Percentiles rank a stretch among this genome's conserved stretches.
Conservation (phyloP, 345 rosid genomes). For the Ceriops zippeliana region DNA sequence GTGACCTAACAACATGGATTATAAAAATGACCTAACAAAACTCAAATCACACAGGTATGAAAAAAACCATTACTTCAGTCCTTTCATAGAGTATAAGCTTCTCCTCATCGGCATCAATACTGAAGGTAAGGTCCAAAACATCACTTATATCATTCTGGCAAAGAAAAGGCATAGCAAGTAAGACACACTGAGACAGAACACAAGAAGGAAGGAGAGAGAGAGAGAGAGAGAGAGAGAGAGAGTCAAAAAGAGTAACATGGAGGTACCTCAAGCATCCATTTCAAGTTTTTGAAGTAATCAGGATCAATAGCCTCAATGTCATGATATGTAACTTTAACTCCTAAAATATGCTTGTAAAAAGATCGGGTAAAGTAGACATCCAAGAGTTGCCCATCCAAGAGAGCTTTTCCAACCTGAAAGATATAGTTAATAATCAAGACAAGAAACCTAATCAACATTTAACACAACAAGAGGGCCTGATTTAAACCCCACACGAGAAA, state of each 20-base stretch:
- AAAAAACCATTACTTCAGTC: slow-evolving; percentile 48
- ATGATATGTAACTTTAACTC: slow-evolving; percentile 85
- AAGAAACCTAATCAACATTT: background rate
- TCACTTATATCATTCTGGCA: slow-evolving; percentile 88
- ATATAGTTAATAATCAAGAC: slow-evolving; percentile 12
- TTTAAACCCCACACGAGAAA: background rate
- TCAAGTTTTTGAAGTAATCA: slow-evolving; percentile 71
- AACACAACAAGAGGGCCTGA: background rate
- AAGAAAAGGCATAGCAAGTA: slow-evolving; percentile 10
- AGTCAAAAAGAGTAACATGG: background rate
- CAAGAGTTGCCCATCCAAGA: slow-evolving; percentile 88
- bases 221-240: background rate
- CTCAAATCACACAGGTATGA: background rate
- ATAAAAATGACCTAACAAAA: background rate
- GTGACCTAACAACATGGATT: background rate
- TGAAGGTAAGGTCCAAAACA: slow-evolving; percentile 79
- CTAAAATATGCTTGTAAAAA: slow-evolving; percentile 93
- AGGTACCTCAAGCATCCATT: slow-evolving; percentile 98
- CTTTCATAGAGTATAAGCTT: slow-evolving; percentile 78
- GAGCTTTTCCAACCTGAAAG: slow-evolving; percentile 91
- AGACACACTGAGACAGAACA: background rate
- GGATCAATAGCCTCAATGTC: slow-evolving; percentile 99
- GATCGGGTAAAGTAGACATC: slow-evolving; percentile 98
- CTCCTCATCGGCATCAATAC: slow-evolving; percentile 98
- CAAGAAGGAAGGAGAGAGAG: background rate